Base-by-base conservation (phyloP, 352 stramenopile species). In the Phytophthora syringae region DNA sequence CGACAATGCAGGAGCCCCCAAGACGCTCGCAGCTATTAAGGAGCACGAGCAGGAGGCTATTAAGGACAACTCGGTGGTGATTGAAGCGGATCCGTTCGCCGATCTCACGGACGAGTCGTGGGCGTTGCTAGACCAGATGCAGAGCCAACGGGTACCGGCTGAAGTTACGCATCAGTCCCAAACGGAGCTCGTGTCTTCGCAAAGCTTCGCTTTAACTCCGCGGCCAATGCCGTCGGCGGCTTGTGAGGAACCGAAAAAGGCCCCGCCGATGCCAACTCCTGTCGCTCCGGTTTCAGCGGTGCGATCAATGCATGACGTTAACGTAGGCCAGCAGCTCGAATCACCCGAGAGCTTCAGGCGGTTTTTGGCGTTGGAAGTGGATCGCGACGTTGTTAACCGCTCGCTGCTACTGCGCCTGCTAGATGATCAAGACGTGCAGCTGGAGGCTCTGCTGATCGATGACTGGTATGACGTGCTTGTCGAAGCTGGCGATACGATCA, bases 391-490 rank as follows among this genome's bases (percentile, higher is more conserved):
- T 30, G 69, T 74, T 65, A 64, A 85, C 39, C 84, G 84, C 15
- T 74, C 72, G n/a, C 64, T 89, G 10, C 49, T 79, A 11, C 65
- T 94, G 51, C 71, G 76, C 15, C 64, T 90, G n/a, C 56, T 95
- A 49, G 83, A 92, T 68, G 79, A 90, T 39, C 66, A 84, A 37
- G 85, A 93, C 37, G 52, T 65, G 28, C 76, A 91, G 25, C 56
- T 92, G 21, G 72, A 91, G 50, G 76, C 83, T 20, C 48, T 87
- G 22, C 64, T 95, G 24, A 57, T 43, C 36, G 83, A 89, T 13
- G 83, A 91, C 60, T 95, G 87, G 87, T 95, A 86, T 78, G 83
- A 93, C 28, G 82, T 82, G n/a, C 52, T 56, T 47, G 58, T 93
- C 18, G 75, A 90, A 66, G 83, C 82, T 39, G 87, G 87, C 3